Percentiles rank a stretch among this genome's conserved stretches.
These are phyloP conservation scores for Fusarium mexicanum DNA, from an alignment of 2,329 filamentous ascomycete species.

Conservation along the genomic window DNA sequence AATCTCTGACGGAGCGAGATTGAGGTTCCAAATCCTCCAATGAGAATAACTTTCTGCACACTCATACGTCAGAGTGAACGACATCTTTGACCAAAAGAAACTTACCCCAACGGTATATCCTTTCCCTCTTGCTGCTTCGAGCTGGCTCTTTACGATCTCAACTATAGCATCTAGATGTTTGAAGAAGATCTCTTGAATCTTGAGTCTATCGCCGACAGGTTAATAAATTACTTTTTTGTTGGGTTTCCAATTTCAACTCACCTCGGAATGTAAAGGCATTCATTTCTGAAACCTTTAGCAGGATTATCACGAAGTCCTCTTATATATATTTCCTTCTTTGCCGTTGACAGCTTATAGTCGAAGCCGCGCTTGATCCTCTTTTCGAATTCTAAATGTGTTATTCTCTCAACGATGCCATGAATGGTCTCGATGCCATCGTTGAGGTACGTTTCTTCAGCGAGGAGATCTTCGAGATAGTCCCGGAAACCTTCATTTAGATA, in stretches of 20 bases:
- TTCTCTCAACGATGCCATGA: neutral
- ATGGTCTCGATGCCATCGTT: neutral
- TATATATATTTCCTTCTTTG: rapidly evolving
- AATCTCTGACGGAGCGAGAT: neutral
- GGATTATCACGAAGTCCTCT: neutral
- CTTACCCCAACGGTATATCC: neutral
- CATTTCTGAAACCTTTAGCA: neutral
- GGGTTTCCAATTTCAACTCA: rapidly evolving
- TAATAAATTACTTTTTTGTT: rapidly evolving
- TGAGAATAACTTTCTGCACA: neutral
- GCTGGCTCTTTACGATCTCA: neutral
- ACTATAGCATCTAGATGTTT: neutral
- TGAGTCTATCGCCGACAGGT: neutral
- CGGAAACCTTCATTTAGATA: neutral
- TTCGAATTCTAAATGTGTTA: neutral
- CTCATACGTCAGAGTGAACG: rapidly evolving
- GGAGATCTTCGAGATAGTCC: neutral
- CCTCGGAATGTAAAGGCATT: neutral
- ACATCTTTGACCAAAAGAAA: rapidly evolving
- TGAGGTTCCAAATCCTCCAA: slow-evolving; percentile 3
- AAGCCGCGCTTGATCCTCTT: neutral
- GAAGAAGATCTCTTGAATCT: neutral
- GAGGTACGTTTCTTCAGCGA: neutral
- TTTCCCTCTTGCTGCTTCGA: rapidly evolving
- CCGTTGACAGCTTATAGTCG: rapidly evolving